Conservation (phyloP, 805 yeast species). For the Teunomyces gatunensis region DNA sequence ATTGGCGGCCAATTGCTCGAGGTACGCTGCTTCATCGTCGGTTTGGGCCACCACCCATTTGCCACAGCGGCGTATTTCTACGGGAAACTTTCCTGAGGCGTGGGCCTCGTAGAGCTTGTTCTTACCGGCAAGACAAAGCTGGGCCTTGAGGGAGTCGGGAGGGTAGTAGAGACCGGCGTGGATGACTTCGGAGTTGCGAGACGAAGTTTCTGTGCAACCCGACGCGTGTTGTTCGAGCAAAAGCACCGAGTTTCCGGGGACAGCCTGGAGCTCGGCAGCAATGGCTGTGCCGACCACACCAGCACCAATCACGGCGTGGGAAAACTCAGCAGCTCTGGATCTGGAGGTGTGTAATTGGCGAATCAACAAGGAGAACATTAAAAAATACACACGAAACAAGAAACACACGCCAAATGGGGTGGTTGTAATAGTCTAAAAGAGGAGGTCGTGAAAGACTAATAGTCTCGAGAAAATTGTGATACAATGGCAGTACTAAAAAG, state of each 20-base stretch:
- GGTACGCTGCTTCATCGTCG: constrained; percentile 57
- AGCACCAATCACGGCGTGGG: constrained; percentile 77
- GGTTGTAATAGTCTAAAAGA: not conserved
- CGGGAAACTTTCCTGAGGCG: constrained; percentile 28
- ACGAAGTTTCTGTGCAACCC: constrained; percentile 77
- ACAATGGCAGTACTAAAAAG: too few relatives aligned
- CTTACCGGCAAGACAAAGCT: constrained; percentile 75
- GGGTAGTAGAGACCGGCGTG: constrained; percentile 92
- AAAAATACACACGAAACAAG: too few relatives aligned
- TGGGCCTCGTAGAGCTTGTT: constrained; percentile 58
- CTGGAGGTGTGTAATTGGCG: not conserved
- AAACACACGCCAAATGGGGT: not conserved
- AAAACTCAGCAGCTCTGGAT: constrained; percentile 43
- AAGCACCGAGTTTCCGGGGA: constrained; percentile 50
- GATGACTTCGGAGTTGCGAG: constrained; percentile 90
- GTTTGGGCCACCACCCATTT: constrained; percentile 87
- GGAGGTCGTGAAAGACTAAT: too few relatives aligned
- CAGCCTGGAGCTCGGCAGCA: constrained; percentile 60
- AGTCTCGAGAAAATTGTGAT: too few relatives aligned
- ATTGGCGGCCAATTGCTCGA: constrained; percentile 42
- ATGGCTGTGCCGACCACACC: constrained; percentile 84
- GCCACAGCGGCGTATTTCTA: constrained; percentile 66
- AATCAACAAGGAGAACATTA: too few relatives aligned
- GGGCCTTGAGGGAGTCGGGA: constrained; percentile 58
- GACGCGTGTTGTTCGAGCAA: constrained; percentile 66